Evolutionary conservation across 371 early-diverging fungal species (phyloP).

Genomic region (Apophysomyces trapeziformis): DNA sequence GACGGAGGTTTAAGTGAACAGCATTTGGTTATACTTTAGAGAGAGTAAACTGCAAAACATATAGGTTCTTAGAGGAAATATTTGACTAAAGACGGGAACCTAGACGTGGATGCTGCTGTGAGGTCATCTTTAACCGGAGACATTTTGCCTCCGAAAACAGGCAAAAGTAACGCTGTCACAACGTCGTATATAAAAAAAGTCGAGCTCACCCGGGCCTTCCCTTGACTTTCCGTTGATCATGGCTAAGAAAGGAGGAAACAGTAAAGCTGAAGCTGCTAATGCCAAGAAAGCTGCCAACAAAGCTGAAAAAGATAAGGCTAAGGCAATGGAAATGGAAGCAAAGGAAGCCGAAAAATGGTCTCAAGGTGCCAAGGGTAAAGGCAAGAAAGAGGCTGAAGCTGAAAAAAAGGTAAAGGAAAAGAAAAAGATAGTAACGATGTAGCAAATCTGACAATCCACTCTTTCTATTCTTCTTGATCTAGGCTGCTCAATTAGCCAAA

Average conservation of each 20-base stretch:
- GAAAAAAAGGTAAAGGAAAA: slow-evolving; percentile 64
- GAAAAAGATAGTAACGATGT: too few relatives aligned
- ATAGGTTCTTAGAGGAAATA: too few relatives aligned
- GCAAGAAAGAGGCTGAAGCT: slow-evolving; percentile 72
- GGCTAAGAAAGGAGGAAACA: slow-evolving; percentile 49
- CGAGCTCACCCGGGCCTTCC: neutral
- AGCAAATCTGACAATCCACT: too few relatives aligned
- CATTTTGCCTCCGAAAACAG: too few relatives aligned
- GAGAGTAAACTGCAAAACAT: too few relatives aligned
- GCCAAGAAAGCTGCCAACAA: slow-evolving; percentile 73
- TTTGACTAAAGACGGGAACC: too few relatives aligned
- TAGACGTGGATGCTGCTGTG: too few relatives aligned
- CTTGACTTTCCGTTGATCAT: slow-evolving; percentile 18
- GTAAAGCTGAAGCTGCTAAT: slow-evolving; percentile 67
- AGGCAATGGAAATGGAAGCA: slow-evolving; percentile 58
- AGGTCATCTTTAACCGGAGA: too few relatives aligned
- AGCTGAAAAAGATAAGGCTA: slow-evolving; percentile 63
- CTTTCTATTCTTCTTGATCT: neutral
- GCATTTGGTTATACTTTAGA: too few relatives aligned
- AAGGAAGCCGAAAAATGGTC: slow-evolving; percentile 68
- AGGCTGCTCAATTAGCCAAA: slow-evolving; percentile 48
- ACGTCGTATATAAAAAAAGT: neutral
- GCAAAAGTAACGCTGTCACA: too few relatives aligned
- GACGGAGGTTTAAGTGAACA: too few relatives aligned
- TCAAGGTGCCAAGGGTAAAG: slow-evolving; percentile 69